phyloP scores from a whole-genome alignment of 108 stramenopile genomes.

The Mediolabrus comicus region DNA sequence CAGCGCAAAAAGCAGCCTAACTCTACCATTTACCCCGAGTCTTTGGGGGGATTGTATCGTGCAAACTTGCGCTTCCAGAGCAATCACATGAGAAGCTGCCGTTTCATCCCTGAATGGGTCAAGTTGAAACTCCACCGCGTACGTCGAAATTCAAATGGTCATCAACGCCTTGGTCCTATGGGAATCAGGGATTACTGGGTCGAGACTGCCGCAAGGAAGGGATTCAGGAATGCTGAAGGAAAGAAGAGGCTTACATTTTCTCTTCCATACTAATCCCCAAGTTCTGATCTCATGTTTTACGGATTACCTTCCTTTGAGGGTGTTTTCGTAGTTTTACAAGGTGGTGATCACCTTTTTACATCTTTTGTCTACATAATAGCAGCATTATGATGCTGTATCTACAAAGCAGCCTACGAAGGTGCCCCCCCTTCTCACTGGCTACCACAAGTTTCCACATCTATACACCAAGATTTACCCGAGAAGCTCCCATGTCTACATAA shows the following conservation, averaged over 20 bases:
- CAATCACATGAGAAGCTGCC: neutral
- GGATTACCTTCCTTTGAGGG: no score
- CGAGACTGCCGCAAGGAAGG: neutral
- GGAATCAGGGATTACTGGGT: neutral
- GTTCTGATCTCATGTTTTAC: neutral
- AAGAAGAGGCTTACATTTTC: neutral
- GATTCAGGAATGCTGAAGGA: neutral
- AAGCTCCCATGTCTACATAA: neutral
- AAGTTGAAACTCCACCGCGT: no score
- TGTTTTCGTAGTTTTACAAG: no score
- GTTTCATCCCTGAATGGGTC: neutral
- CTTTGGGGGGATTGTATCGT: neutral
- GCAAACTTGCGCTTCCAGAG: neutral
- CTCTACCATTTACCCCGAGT: neutral
- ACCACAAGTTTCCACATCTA: neutral
- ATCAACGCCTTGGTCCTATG: neutral
- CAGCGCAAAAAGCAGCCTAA: neutral
- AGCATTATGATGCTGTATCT: neutral
- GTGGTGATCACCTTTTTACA: no score
- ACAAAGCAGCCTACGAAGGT: neutral
- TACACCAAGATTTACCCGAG: neutral
- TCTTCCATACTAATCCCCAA: neutral
- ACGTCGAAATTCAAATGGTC: neutral
- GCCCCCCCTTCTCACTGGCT: no score
- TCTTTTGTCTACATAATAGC: neutral